phyloP scores from a whole-genome alignment of 2,329 filamentous ascomycete genomes.

The Fusarium sp. region DNA sequence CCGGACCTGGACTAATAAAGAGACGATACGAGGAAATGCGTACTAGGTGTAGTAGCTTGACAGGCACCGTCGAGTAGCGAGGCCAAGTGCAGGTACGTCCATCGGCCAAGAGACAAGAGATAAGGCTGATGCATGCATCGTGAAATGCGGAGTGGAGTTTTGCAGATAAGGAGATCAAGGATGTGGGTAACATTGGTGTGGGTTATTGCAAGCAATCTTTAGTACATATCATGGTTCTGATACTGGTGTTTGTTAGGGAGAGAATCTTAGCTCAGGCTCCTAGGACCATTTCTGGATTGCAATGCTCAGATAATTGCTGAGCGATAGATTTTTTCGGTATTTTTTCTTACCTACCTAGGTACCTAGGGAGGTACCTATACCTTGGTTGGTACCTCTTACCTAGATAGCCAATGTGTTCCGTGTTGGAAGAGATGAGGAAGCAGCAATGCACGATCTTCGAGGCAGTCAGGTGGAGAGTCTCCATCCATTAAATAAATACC shows the following conservation, averaged over 20 bases:
- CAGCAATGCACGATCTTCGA: neutral
- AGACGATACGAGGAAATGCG: neutral
- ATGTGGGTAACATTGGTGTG: slow-evolving; percentile 23
- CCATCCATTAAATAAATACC: neutral
- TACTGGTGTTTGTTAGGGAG: neutral
- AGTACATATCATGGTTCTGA: slow-evolving; percentile 5
- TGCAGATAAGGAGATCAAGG: slow-evolving; percentile 27
- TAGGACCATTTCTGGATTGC: neutral
- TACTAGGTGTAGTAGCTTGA: neutral
- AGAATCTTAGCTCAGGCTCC: neutral
- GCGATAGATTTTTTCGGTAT: too few relatives aligned
- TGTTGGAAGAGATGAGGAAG: slow-evolving; percentile 4
- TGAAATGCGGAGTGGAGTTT: slow-evolving; percentile 39
- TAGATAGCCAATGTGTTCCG: neutral
- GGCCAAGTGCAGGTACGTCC: neutral
- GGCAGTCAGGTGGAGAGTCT: neutral
- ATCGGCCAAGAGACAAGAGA: slow-evolving; percentile 16
- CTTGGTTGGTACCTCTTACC: neutral
- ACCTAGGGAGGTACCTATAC: too few relatives aligned
- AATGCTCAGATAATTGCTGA: neutral
- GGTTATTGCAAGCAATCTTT: slow-evolving; percentile 21
- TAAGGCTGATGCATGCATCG: slow-evolving; percentile 32
- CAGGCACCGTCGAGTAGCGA: neutral
- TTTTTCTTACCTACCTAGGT: too few relatives aligned
- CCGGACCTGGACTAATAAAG: neutral